Percentiles rank a stretch among this genome's conserved stretches.
Evolutionary conservation across 31 red algal species (phyloP).

Genomic region (Bonnemaisonia californica): DNA sequence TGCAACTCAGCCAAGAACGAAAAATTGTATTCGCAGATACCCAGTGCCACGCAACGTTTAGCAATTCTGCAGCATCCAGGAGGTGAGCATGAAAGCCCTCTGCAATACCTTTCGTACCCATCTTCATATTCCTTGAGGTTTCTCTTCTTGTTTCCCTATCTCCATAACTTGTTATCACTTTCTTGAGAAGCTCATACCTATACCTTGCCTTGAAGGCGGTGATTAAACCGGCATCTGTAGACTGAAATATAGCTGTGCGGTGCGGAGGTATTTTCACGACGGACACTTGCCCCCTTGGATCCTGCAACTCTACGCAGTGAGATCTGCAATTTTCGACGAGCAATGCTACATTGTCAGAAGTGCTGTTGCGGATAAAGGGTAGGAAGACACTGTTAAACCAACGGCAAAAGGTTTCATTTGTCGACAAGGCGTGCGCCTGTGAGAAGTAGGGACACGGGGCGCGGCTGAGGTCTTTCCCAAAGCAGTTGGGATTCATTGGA

Average conservation of each 20-base stretch:
- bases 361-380: background rate
- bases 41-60: background rate
- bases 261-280: slow-evolving; percentile 2
- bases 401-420: background rate
- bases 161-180: background rate
- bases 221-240: slow-evolving; percentile 8
- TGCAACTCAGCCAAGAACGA: slow-evolving; percentile 24
- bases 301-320: background rate
- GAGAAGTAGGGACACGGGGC: background rate
- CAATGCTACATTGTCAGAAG: background rate
- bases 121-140: background rate
- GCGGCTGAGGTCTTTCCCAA: background rate
- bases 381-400: slow-evolving; percentile 10
- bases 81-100: slow-evolving; percentile 20
- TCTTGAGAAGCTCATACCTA: background rate
- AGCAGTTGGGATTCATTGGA: background rate
- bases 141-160: background rate
- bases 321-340: background rate
- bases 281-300: slow-evolving; percentile 7
- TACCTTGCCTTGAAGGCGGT: background rate
- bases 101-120: slow-evolving; percentile 7
- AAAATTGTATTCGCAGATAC: background rate
- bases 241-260: slow-evolving; percentile 1
- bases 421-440: background rate
- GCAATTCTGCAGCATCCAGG: background rate